phyloP scores from a whole-genome alignment of 2,329 filamentous ascomycete genomes.

The Cordyceps cateniannulata region DNA sequence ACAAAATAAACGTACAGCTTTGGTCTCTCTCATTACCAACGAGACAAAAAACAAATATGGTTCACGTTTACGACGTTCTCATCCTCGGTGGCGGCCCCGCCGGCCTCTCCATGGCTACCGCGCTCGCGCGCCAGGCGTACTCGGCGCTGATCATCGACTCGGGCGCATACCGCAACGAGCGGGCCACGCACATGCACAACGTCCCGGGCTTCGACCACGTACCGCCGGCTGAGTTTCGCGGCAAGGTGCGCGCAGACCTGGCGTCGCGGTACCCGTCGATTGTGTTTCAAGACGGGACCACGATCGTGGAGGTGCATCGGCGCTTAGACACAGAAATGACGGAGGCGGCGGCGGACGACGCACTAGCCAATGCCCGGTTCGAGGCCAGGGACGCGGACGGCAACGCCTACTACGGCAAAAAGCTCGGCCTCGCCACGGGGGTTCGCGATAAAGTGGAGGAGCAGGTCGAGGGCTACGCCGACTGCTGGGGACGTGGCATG shows the following conservation, averaged over 20 bases:
- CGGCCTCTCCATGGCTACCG: constrained; percentile 40
- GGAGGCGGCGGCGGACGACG: constrained; percentile 17
- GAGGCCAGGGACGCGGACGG: constrained; percentile 35
- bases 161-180: constrained; percentile 42
- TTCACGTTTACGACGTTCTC: constrained; percentile 39
- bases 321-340: too few relatives aligned
- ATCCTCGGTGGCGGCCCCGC: constrained; percentile 48
- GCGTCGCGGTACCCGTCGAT: constrained; percentile 28
- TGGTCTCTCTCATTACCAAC: too few relatives aligned
- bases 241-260: constrained; percentile 28
- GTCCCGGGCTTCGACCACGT: constrained; percentile 34
- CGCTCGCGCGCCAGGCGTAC: constrained; percentile 42
- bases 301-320: constrained; percentile 15
- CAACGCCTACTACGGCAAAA: constrained; percentile 39
- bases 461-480: constrained; percentile 44
- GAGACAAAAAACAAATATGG: too few relatives aligned
- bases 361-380: too few relatives aligned
- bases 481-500: constrained; percentile 49
- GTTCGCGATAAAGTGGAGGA: constrained; percentile 42
- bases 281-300: constrained; percentile 19
- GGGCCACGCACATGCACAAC: constrained; percentile 42
- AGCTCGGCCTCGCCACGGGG: constrained; percentile 50
- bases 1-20: too few relatives aligned
- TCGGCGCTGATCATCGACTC: constrained; percentile 44
- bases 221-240: constrained; percentile 28